phyloP scores from a whole-genome alignment of 2,329 filamentous ascomycete genomes.

The Fonsecaea nubica region DNA sequence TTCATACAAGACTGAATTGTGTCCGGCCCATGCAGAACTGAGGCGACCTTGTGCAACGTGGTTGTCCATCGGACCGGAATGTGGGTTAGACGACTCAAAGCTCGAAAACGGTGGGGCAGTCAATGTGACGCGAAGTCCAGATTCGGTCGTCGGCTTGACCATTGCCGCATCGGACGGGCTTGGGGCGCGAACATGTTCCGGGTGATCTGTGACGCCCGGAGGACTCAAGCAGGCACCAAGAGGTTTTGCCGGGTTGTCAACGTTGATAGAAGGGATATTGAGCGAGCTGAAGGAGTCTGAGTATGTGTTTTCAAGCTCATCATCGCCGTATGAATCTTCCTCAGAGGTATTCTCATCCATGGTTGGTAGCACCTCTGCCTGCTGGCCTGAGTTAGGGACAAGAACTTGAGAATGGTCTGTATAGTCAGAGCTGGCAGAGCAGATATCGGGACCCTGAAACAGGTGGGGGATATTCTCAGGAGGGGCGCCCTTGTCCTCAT shows the following conservation, averaged over 20 bases:
- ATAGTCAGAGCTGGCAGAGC: background rate
- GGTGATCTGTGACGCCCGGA: background rate
- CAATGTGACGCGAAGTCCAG: background rate
- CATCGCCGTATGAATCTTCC: slow-evolving; percentile 6
- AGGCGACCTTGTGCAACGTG: background rate
- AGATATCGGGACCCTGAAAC: background rate
- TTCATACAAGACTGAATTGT: slow-evolving; percentile 31
- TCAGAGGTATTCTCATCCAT: background rate
- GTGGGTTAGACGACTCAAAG: background rate
- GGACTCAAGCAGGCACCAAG: background rate
- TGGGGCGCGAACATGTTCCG: slow-evolving; percentile 38
- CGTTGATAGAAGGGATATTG: background rate
- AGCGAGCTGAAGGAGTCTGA: slow-evolving; percentile 3
- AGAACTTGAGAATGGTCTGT: background rate
- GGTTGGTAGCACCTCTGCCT: background rate
- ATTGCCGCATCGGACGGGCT: slow-evolving; percentile 51
- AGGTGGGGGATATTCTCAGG: background rate
- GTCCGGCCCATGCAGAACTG: slow-evolving; percentile 24
- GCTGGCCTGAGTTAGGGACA: background rate
- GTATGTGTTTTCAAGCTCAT: slow-evolving; percentile 7
- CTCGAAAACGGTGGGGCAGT: slow-evolving; percentile 5
- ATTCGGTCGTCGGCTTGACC: slow-evolving; percentile 41
- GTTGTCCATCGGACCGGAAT: background rate
- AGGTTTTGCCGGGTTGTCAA: background rate
- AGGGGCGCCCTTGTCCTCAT: background rate